phyloP scores from a whole-genome alignment of 73 alveolate species.

The Symbiodinium pilosum region DNA sequence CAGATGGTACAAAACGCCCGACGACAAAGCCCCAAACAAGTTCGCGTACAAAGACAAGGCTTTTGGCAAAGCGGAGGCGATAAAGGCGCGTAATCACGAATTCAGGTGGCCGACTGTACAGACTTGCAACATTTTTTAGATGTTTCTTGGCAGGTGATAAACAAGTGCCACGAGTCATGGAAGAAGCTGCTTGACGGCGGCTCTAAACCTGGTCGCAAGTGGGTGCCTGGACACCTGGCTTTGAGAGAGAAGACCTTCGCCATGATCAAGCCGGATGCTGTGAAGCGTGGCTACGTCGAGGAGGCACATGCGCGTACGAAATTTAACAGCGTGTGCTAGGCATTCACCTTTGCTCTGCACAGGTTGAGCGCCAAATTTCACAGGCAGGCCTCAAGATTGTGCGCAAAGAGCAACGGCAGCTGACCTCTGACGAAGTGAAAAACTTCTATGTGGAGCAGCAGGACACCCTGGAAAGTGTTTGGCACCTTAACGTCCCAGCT shows the following conservation, averaged over 20 bases:
- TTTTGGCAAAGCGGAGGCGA: background rate
- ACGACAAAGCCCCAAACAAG: conserved; percentile 94
- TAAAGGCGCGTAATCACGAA: background rate
- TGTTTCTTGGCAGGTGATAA: background rate
- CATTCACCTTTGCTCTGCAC: background rate
- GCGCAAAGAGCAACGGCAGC: background rate
- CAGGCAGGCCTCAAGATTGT: background rate
- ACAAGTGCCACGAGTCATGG: background rate
- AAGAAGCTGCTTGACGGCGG: conserved; percentile 3
- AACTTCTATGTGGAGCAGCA: conserved; percentile 8
- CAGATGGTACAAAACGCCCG: conserved; percentile 96
- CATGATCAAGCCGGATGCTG: conserved; percentile 1
- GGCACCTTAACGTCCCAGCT: too few relatives aligned
- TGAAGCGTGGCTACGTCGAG: background rate
- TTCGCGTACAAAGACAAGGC: conserved; percentile 4
- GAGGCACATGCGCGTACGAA: too few relatives aligned
- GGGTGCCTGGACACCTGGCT: background rate
- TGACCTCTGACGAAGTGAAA: background rate
- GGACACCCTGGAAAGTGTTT: too few relatives aligned
- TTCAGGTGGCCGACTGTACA: too few relatives aligned
- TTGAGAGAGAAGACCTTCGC: conserved; percentile 4
- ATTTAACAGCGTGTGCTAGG: background rate
- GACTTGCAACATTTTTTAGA: too few relatives aligned
- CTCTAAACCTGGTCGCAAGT: background rate
- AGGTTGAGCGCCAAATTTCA: background rate